phyloP scores from a whole-genome alignment of 2,329 filamentous ascomycete genomes.

The Elsinoe necatrix region DNA sequence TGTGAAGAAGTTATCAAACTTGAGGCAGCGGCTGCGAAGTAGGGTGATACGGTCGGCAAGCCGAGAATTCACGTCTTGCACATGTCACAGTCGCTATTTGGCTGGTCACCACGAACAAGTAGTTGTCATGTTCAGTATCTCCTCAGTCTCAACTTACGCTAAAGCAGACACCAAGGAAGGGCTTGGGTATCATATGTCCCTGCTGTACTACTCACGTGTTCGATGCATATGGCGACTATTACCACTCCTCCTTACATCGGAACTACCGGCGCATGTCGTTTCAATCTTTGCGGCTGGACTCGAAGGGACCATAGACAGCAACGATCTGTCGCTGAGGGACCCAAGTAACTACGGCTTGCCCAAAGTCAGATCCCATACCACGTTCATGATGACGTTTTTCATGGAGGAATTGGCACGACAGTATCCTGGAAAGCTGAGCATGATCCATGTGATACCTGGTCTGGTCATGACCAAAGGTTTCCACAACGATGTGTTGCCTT shows the following conservation, averaged over 20 bases:
- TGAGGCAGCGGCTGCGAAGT: slow-evolving; percentile 1
- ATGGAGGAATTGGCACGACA: slow-evolving; percentile 21
- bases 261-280: slow-evolving; percentile 19
- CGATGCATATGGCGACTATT: slow-evolving; percentile 20
- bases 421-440: slow-evolving; percentile 19
- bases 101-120: slow-evolving; percentile 20
- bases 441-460: slow-evolving; percentile 22
- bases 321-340: slow-evolving; percentile 21
- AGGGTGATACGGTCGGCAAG: slow-evolving; percentile 19
- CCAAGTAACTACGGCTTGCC: slow-evolving; percentile 18
- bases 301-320: slow-evolving; percentile 16
- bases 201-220: slow-evolving; percentile 24
- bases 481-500: slow-evolving; percentile 15
- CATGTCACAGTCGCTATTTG: slow-evolving; percentile 32
- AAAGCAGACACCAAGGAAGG: slow-evolving; percentile 21
- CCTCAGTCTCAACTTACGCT: background rate
- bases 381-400: slow-evolving; percentile 21
- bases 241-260: slow-evolving; percentile 18
- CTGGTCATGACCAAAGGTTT: slow-evolving; percentile 20
- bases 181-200: slow-evolving; percentile 21
- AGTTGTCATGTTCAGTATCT: background rate
- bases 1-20: slow-evolving; percentile 25
- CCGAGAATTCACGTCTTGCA: slow-evolving; percentile 33
- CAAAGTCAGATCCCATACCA: slow-evolving; percentile 18
- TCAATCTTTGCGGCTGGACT: slow-evolving; percentile 21